Evolutionary conservation across 2,329 filamentous ascomycete genomes (phyloP), one percentile per base, ranked within the genome.

Genomic region (Cordyceps cicadae): DNA sequence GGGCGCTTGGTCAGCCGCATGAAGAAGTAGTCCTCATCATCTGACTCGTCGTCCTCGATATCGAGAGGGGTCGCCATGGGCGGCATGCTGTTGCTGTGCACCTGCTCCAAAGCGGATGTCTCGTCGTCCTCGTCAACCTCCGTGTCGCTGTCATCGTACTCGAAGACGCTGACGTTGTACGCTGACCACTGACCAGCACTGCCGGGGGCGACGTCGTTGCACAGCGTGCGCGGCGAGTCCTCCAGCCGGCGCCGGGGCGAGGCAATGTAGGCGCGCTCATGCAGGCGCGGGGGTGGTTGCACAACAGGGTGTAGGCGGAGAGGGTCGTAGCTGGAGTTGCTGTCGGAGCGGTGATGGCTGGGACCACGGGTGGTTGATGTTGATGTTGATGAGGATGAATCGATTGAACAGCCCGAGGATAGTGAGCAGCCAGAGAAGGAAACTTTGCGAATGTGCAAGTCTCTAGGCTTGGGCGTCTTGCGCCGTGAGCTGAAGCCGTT

Each of bases 391-490:
- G 70, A 69, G 32, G 68, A 62, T 17, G 67, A 68, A 24, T 68
- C 68, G 49, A 71, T 68, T 49, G 73, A 75, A 67, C 71, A 70
- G 63, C 68, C 72, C 7, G 71, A 72, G 8, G 71, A 72, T 59
- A 75, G 70, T 1, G 74, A 75, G 58, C 69, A 73, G 63, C 74
- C 74, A 19, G 74, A 75, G 65, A 75, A 73, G 50, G 74, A 76
- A 53, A 76, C 65, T 67, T 76, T 76, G 67, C 74, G 72, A 61
- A 76, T 75, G 63, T 74, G 72, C 26, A 76, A 70, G 58, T 75
- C 70, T 53, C 72, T 69, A 39, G 74, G 58, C 63, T 70, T 70
- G 62, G 68, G 63, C 55, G 69, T 67, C 67, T 74, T 74, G 63
- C 72, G 71, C 65, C 71, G 67, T 56, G 72, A 68, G 66, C 69